Evolutionary conservation across 148 eudicot genomes (phyloP), one percentile per base, ranked within the genome.

Genomic region (Rhododendron molle): DNA sequence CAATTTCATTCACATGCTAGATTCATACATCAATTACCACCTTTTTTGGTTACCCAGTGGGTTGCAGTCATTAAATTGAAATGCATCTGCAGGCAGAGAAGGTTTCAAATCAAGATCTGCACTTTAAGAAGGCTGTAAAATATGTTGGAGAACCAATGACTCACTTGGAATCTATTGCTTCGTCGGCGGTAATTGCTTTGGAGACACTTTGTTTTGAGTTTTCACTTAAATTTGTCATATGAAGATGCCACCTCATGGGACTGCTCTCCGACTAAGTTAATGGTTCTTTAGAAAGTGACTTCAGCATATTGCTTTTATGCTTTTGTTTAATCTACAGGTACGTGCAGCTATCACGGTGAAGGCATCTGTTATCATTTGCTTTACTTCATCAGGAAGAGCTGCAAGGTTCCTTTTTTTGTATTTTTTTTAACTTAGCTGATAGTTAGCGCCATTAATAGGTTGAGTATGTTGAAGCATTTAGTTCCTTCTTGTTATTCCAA

Each of bases 351-450:
- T 96, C 85, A 95, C 93, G 89, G 98, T 96, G 87, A 96, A 96
- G 91, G 99, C 99, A 80, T 96, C 99, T 87, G 95, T 94, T 87
- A 95, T 96, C 67, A 94, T 96, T 85, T 96, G 99, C 85, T 96
- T 96, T 87, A 96, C 99, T 86, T 94, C 99, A 84, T 95, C 99
- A 76, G 99, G 99, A 78, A 91, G 98, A 87, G 95, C 99, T 86
- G 99, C 99, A 73, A 91, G 99, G 99, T 96, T 82, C 40, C 62
- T 83, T 9, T 77, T 26, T 73, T 69, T 23, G 3, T 16, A 2
- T 23, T 23, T 26, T 26, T 4, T 4, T 78, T 20, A n/a, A 32
- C 26, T 81, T 40, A n/a, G 5, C 40, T 77, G 49, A 32, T 26
- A 15, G 36, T 26, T 82, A 20, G 5, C 44, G 3, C 44, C 11